Conservation (phyloP, 768 basidiomycete species). For the Leccinum olivaceopallidum region DNA sequence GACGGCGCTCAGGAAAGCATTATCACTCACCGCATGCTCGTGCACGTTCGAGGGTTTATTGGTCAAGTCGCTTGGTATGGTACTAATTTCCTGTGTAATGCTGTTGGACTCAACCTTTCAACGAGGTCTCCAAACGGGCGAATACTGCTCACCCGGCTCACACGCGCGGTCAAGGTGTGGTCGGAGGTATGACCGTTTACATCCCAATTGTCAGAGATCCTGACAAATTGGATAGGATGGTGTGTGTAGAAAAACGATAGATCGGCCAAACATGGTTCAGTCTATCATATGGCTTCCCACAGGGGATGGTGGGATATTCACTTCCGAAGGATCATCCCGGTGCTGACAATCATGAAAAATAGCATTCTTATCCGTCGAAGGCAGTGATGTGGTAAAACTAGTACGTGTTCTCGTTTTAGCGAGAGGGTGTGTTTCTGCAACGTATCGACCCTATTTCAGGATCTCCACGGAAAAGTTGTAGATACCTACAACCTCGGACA, state of each 20-base stretch:
- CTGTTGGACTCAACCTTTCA: slow-evolving; percentile 10
- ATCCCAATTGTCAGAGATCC: slow-evolving; percentile 1
- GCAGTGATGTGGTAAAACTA: slow-evolving; percentile 46
- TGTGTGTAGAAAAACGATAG: slow-evolving; percentile 51
- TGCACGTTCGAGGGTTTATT: slow-evolving; percentile 53
- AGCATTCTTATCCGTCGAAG: slow-evolving; percentile 57
- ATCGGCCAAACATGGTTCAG: slow-evolving; percentile 44
- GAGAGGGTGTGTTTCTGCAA: slow-evolving; percentile 16
- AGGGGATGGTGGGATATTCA: slow-evolving; percentile 40
- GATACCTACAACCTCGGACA: slow-evolving; percentile 41
- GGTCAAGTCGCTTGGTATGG: slow-evolving; percentile 54
- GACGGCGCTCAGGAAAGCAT: slow-evolving; percentile 38
- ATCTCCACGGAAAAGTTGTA: slow-evolving; percentile 46
- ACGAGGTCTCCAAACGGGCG: slow-evolving; percentile 48
- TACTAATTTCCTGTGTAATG: slow-evolving; percentile 1
- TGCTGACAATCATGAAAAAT: slow-evolving; percentile 17
- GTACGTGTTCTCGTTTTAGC: slow-evolving; percentile 28
- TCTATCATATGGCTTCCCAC: slow-evolving; percentile 55
- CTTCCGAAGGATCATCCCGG: slow-evolving; percentile 6
- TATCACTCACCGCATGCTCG: slow-evolving; percentile 43
- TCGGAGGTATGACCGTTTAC: slow-evolving; percentile 38
- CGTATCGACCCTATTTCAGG: slow-evolving; percentile 31
- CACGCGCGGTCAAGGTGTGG: slow-evolving; percentile 53
- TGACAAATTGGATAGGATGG: slow-evolving; percentile 40
- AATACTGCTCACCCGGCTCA: slow-evolving; percentile 47